A percentile compares a stretch with the other conserved stretches of the same genome.
phyloP scores from a whole-genome alignment of 208 protist species.

The Trypanosoma cruzi region DNA sequence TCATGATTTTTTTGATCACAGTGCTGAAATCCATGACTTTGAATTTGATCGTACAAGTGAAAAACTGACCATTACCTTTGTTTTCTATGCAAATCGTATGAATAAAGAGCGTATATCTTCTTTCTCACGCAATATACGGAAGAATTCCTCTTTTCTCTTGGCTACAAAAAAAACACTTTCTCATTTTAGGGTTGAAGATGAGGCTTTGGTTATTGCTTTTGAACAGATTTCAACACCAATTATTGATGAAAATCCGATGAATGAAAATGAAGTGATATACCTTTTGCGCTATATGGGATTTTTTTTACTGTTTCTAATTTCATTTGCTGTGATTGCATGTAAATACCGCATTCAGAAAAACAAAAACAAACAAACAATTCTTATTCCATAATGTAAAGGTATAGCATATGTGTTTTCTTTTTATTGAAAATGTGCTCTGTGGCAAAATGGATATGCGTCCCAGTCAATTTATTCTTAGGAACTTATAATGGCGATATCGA shows the following conservation, averaged over 20 bases:
- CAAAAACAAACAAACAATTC: neutral
- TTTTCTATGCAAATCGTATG: constrained; percentile 1
- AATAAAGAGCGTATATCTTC: constrained; percentile 11
- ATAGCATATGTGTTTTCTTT: neutral
- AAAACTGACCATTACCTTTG: neutral
- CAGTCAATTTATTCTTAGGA: too few species aligned
- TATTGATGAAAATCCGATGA: neutral
- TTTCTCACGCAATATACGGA: constrained; percentile 7
- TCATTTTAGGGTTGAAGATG: neutral
- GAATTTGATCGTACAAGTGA: neutral
- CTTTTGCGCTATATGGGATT: neutral
- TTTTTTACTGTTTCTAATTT: neutral
- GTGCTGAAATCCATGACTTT: neutral
- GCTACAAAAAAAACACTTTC: neutral
- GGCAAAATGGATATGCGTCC: neutral
- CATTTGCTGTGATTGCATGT: neutral
- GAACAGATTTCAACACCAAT: neutral
- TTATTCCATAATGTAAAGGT: neutral
- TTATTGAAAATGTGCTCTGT: neutral
- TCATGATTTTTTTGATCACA: constrained; percentile 24
- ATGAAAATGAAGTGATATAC: neutral
- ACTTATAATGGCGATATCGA: too few species aligned
- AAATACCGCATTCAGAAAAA: neutral
- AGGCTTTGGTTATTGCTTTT: constrained; percentile 8
- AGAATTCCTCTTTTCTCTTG: constrained; percentile 4